Evolutionary conservation across 805 yeast species (phyloP), one percentile per base, ranked within the genome.

Genomic region (Candida loeiensis): DNA sequence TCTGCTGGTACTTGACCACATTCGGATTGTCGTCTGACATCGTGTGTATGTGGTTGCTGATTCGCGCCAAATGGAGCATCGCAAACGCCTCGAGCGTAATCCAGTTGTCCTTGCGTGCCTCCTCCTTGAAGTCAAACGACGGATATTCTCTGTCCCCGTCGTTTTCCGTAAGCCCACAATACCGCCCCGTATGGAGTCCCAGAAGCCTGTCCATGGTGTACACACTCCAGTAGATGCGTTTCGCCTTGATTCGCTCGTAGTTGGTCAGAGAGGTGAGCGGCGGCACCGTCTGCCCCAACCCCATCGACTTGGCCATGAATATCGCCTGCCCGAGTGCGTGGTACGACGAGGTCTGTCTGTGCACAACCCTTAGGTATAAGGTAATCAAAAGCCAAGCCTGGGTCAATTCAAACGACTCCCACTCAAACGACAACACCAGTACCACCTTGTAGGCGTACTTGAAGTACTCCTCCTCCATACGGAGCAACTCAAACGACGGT

Each of bases 141-240:
- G 71, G 77, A 44, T 49, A 64, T 2, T 40, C 49, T 3, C 66
- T 49, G n/a, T 55, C 51, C 16, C 69, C 55, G 37, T 71, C 75
- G 11, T 54, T 55, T 16, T 64, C 71, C 13, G 53, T 45, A 24
- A 61, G 55, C 21, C 59, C 63, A 53, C 58, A 61, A 34, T 63
- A 59, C 33, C 77, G 58, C 1, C 83, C 85, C 27, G 69, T 64
- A 43, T 77, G 82, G 30, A 77, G 57, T 4, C 76, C 76, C 44
- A 76, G 54, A 12, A 77, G 44, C 44, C 79, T 63, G 48, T 80
- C 86, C 59, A 75, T 61, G 1, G 76, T 66, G 48, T 71, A 80
- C 4, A 73, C 74, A 15, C 70, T 46, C 79, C 81, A 79, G 51
- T 75, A 80, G 1, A 79, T 67, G 36, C 82, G 61, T 47, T 63